Evolutionary conservation across 2,329 filamentous ascomycete species (phyloP), one percentile per base, ranked within the genome.

Genomic region (Paracamarosporium sp.): DNA sequence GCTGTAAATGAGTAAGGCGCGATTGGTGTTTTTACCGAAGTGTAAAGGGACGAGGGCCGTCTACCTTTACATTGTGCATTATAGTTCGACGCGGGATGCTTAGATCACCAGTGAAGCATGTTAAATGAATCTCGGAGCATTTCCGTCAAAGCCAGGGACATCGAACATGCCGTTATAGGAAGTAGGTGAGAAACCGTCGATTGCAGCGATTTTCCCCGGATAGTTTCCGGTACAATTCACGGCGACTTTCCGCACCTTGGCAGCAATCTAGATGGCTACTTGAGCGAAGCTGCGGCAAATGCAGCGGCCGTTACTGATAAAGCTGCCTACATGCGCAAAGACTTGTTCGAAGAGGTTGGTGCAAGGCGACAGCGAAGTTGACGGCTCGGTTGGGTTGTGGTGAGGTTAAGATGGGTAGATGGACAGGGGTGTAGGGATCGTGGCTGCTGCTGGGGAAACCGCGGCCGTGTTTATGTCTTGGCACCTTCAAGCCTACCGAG

Each of bases 371-470:
- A 12, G 11, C 17, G 33, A 15, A 17, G 12, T 4, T 7, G 8
- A 15, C 6, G 17, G 6, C 17, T 20, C 6, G n/a, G 47, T 25
- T 25, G 7, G 15, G n/a, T 15, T 15, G 28, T 20, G 33, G 20
- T n/a, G 24, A 31, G 36, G 24, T 28, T 52, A 27, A 3, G 17
- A n/a, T 17, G 17, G 24, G 25, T 20, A 20, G 17, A 20, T 17
- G 9, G n/a, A 20, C n/a, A 28, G 22, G 9, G 27, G 17, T 22
- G 7, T 12, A 9, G 17, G 13, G 31, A n/a, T 50, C 22, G 50
- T 22, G 17, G 38, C 50, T 17, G 44, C 41, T 48, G 43, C 52
- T 27, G 40, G 40, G 50, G 50, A 33, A 53, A 55, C 44, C 22
- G 40, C 38, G 6, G 35, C n/a, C 17, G 30, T 46, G 41, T 45